Conservation (phyloP, 23 red algal species). For the Gracilaria vermiculophylla region DNA sequence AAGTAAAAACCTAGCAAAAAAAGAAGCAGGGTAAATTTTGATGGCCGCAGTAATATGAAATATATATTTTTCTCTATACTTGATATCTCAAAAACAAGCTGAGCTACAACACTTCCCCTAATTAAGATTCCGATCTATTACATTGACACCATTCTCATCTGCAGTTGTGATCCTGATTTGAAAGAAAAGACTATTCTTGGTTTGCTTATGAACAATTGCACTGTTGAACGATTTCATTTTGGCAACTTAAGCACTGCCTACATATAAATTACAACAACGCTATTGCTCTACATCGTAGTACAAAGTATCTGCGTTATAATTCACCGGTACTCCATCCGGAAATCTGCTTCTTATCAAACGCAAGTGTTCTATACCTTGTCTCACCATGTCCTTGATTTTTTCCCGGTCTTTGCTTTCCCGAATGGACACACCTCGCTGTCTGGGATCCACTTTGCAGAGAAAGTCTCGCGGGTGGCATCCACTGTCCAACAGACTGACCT, state of each 20-base stretch:
- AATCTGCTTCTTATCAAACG: not conserved
- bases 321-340: conserved; percentile 28
- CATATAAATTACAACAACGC: not conserved
- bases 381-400: not conserved
- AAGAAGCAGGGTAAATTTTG: no score
- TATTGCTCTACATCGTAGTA: not conserved
- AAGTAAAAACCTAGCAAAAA: no score
- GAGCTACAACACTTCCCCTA: no score
- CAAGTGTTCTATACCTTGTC: conserved; percentile 26
- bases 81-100: no score
- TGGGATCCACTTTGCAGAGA: not conserved
- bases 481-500: conserved; percentile 26
- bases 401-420: not conserved
- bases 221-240: not conserved
- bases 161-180: no score
- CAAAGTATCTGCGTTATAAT: not conserved
- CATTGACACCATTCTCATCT: no score
- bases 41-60: no score
- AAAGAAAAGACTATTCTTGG: no score
- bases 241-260: not conserved
- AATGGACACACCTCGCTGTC: conserved; percentile 26
- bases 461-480: conserved; percentile 17
- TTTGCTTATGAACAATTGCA: no score
- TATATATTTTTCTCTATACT: no score
- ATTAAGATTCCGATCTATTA: no score